Evolutionary conservation across 352 stramenopile genomes (phyloP).

Genomic region (Globisporangium mamillatum): DNA sequence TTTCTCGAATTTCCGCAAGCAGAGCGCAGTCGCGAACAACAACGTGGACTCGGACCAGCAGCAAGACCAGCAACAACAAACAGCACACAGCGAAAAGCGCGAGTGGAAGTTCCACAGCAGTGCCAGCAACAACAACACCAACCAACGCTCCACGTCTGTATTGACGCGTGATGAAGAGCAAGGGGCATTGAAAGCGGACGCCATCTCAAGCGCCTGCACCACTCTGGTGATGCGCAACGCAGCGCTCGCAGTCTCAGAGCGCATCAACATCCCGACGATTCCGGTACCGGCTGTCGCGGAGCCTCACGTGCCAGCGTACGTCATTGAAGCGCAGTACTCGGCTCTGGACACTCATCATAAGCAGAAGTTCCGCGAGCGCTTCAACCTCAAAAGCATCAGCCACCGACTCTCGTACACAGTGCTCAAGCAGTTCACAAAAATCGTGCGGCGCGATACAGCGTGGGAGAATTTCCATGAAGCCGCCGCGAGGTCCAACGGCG

Average conservation of each 20-base stretch:
- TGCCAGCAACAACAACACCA: background rate
- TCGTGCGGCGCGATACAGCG: conserved; percentile 50
- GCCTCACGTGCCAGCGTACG: conserved; percentile 33
- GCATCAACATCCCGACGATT: conserved; percentile 48
- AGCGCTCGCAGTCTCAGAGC: conserved; percentile 39
- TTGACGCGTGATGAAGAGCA: conserved; percentile 2
- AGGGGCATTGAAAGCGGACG: conserved; percentile 9
- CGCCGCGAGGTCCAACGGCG: conserved; percentile 11
- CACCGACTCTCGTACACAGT: conserved; percentile 64
- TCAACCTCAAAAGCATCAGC: conserved; percentile 52
- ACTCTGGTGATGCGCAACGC: conserved; percentile 66
- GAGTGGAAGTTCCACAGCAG: conserved; percentile 12
- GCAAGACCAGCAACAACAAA: background rate
- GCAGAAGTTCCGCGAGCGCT: conserved; percentile 55
- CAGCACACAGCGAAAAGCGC: background rate
- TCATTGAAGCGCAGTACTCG: conserved; percentile 65
- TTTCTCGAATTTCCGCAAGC: conserved; percentile 27
- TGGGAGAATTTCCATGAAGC: conserved; percentile 53
- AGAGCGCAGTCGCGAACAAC: conserved; percentile 7
- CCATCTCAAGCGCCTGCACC: conserved; percentile 28
- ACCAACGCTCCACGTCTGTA: background rate
- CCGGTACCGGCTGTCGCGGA: conserved; percentile 33
- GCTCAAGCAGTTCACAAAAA: conserved; percentile 62
- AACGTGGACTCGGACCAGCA: background rate
- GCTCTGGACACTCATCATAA: conserved; percentile 41